Percentiles rank a stretch among this genome's conserved stretches.
phyloP scores from a whole-genome alignment of 2,329 filamentous ascomycete species.

The Hymenoscyphus albidus region DNA sequence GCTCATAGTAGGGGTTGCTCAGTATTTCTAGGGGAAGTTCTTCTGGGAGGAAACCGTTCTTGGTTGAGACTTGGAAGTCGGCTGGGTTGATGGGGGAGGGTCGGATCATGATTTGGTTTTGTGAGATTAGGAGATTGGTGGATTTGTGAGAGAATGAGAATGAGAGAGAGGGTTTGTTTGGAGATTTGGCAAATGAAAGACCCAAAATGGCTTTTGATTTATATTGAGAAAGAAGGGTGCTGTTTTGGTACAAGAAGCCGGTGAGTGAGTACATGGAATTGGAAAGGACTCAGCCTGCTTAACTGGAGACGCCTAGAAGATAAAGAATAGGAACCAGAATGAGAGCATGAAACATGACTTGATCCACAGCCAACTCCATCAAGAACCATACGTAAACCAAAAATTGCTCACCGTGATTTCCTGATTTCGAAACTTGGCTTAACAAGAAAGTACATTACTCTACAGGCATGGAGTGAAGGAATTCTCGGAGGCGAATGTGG shows the following conservation, averaged over 20 bases:
- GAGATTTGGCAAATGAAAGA: not conserved
- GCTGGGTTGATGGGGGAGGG: constrained; percentile 26
- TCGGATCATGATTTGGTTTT: constrained; percentile 25
- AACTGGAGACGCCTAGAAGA: not conserved
- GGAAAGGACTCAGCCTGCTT: not conserved
- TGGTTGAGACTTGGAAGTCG: constrained; percentile 27
- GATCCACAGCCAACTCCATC: not conserved
- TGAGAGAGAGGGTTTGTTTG: not conserved
- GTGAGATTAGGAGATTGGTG: not conserved
- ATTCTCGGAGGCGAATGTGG: not conserved
- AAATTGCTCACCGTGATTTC: not conserved
- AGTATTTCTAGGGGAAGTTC: constrained; percentile 62
- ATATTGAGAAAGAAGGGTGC: too few species aligned
- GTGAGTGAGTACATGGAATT: not conserved
- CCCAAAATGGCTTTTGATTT: not conserved
- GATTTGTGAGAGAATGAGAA: not conserved
- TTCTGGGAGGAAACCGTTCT: constrained; percentile 71
- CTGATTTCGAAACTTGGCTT: constrained; percentile 2
- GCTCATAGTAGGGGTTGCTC: constrained; percentile 67
- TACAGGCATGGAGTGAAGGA: not conserved
- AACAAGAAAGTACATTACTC: constrained; percentile 3
- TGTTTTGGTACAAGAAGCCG: not conserved
- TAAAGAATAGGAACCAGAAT: not conserved
- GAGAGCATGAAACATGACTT: not conserved
- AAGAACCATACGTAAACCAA: not conserved